Evolutionary conservation across 23 red algal species (phyloP), one percentile per base, ranked within the genome.

Genomic region (Gracilaria vermiculophylla): DNA sequence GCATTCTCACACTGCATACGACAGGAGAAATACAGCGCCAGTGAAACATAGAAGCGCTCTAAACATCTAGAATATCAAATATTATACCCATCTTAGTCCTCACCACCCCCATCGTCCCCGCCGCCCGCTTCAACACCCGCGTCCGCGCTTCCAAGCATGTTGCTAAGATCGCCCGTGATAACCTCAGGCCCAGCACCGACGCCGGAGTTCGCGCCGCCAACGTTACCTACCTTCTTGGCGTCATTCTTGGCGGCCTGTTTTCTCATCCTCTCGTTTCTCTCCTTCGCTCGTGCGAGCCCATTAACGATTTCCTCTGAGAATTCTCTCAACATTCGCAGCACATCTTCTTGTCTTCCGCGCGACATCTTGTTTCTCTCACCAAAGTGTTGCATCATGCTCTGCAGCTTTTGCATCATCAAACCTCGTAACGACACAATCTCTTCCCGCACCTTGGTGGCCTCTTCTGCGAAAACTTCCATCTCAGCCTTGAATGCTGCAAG

Each of bases 341-440:
- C 28, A 91, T 97, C 95, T 42, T 93, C 95, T 44, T 97, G 90
- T 49, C 95, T 49, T 41, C 78, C 85, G 3, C 95, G 23, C 14
- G 85, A 84, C 64, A 78, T 81, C 83, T 94, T 93, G 75, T 97
- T 97, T 23, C 95, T 80, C 80, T 97, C 95, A 27, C 95, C 95
- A 71, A 97, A 94, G 69, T 94, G 87, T 20, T 56, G 88, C 95
- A 97, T 94, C 90, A 94, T 86, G 8, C 62, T 81, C 66, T 97
- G 86, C 49, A 86, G 54, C 53, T 97, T 97, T 35, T 92, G 78
- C 77, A 91, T 87, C 87, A 97, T 91, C 36, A 91, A 66, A 13
- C 82, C 95, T 44, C 86, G 35, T 29, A 97, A 77, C 28, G 90
- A 93, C 12, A 97, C 89, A 81, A 97, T 97, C 42, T 97, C 82